A percentile compares a stretch with the other conserved stretches of the same genome.
Conservation (phyloP, 169 alveolate species). For the Plasmodium adleri region DNA sequence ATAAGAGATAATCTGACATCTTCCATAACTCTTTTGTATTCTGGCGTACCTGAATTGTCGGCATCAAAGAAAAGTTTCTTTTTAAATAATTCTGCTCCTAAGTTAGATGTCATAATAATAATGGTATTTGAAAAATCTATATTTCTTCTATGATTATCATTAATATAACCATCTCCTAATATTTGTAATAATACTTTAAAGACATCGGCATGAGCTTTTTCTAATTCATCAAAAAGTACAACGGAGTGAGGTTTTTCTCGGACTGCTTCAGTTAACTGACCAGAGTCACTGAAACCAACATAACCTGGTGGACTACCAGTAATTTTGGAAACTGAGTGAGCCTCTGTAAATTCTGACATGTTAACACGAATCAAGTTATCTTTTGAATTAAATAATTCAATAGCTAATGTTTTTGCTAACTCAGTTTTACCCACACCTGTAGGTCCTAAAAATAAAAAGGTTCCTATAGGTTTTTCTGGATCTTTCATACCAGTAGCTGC, state of each 20-base stretch:
- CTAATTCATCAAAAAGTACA: constrained; percentile 76
- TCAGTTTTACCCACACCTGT: constrained; percentile 81
- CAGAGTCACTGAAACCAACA: constrained; percentile 86
- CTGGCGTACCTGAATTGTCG: constrained; percentile 59
- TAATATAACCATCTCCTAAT: constrained; percentile 76
- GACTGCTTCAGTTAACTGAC: constrained; percentile 86
- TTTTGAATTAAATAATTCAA: constrained; percentile 65
- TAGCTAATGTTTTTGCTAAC: constrained; percentile 64
- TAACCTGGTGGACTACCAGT: constrained; percentile 88
- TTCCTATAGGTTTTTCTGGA: constrained; percentile 78
- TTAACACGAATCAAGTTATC: constrained; percentile 74
- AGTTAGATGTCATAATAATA: constrained; percentile 86
- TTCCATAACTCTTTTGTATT: constrained; percentile 49
- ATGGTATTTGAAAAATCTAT: constrained; percentile 86
- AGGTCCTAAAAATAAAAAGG: constrained; percentile 81
- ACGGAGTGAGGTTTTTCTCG: constrained; percentile 79
- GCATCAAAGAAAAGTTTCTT: constrained; percentile 72
- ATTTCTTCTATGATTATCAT: constrained; percentile 82
- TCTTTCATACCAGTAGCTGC: constrained; percentile 74
- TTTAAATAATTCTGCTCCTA: constrained; percentile 82
- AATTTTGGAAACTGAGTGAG: constrained; percentile 80
- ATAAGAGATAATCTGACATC: constrained; percentile 65
- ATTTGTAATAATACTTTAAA: constrained; percentile 72
- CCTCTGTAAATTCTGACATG: constrained; percentile 84
- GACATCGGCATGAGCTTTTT: constrained; percentile 76